phyloP scores from a whole-genome alignment of 2,329 filamentous ascomycete genomes.

The Leptosphaerulina australis region DNA sequence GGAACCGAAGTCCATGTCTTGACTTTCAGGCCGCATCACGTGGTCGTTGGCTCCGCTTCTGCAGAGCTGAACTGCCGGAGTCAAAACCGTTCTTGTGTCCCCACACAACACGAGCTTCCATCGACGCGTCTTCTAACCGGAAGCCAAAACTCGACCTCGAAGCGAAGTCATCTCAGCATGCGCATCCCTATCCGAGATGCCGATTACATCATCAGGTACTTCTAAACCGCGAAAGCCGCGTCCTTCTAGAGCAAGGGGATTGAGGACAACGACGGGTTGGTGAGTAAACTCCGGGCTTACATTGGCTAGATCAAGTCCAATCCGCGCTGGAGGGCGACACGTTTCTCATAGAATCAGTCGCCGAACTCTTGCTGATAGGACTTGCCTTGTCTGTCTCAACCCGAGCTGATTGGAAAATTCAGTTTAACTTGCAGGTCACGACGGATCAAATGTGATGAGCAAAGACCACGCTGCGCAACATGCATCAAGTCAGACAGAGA shows the following conservation, averaged over 20 bases:
- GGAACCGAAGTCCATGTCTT: background rate
- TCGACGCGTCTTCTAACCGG: slow-evolving; percentile 17
- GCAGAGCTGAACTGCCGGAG: slow-evolving; percentile 9
- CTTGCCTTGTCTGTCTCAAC: background rate
- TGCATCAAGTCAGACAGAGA: slow-evolving; percentile 53
- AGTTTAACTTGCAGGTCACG: slow-evolving; percentile 55
- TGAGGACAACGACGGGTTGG: slow-evolving; percentile 55
- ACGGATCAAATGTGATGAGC: slow-evolving; percentile 60
- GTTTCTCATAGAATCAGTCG: background rate
- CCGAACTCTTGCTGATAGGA: background rate
- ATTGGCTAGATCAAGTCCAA: background rate
- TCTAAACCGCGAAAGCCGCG: slow-evolving; percentile 46
- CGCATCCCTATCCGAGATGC: slow-evolving; percentile 34
- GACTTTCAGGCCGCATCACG: slow-evolving; percentile 5
- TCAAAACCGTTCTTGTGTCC: slow-evolving; percentile 12
- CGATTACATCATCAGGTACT: slow-evolving; percentile 32
- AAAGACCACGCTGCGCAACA: slow-evolving; percentile 52
- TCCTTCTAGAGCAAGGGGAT: slow-evolving; percentile 52
- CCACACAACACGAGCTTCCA: slow-evolving; percentile 11
- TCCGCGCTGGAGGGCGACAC: background rate
- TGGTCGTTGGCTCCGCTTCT: slow-evolving; percentile 4
- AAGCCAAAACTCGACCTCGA: slow-evolving; percentile 35
- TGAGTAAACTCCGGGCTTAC: slow-evolving; percentile 28
- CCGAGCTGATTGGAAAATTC: slow-evolving; percentile 18
- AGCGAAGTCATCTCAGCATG: slow-evolving; percentile 36